Conservation (phyloP, 768 basidiomycete genomes). For the Serendipita vermifera region DNA sequence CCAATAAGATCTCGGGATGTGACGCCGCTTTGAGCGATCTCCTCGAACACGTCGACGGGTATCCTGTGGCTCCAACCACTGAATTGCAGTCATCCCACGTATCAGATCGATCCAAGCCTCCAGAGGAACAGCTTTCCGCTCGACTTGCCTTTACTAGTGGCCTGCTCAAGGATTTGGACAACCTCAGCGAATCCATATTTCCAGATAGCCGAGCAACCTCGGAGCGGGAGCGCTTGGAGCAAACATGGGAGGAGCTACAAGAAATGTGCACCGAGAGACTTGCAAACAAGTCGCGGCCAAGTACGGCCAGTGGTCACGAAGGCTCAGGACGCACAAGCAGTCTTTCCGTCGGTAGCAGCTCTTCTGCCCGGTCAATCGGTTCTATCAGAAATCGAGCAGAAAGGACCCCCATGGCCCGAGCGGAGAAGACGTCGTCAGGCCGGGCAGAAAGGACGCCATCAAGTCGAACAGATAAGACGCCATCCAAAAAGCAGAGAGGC, state of each 20-base stretch:
- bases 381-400: too few relatives aligned
- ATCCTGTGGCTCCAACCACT: slow-evolving; percentile 44
- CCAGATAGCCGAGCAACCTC: slow-evolving; percentile 47
- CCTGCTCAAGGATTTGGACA: slow-evolving; percentile 35
- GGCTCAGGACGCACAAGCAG: slow-evolving; percentile 47
- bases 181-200: slow-evolving; percentile 30
- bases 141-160: slow-evolving; percentile 52
- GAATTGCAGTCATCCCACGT: slow-evolving; percentile 39
- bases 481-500: not conserved
- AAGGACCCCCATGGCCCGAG: too few relatives aligned
- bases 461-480: not conserved
- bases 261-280: slow-evolving; percentile 68
- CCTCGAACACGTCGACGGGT: slow-evolving; percentile 76
- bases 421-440: too few relatives aligned
- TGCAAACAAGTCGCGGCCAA: slow-evolving; percentile 46
- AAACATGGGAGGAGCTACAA: slow-evolving; percentile 69
- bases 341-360: slow-evolving; percentile 27
- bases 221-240: slow-evolving; percentile 54
- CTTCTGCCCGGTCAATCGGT: slow-evolving; percentile 14
- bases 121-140: slow-evolving; percentile 53
- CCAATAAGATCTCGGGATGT: slow-evolving; percentile 37
- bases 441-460: not conserved
- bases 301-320: slow-evolving; percentile 31
- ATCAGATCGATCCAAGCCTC: slow-evolving; percentile 30
- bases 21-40: slow-evolving; percentile 74